These are phyloP conservation scores for Glycine latifolia DNA, from an alignment of 306 rosid species.

Conservation along the genomic window DNA sequence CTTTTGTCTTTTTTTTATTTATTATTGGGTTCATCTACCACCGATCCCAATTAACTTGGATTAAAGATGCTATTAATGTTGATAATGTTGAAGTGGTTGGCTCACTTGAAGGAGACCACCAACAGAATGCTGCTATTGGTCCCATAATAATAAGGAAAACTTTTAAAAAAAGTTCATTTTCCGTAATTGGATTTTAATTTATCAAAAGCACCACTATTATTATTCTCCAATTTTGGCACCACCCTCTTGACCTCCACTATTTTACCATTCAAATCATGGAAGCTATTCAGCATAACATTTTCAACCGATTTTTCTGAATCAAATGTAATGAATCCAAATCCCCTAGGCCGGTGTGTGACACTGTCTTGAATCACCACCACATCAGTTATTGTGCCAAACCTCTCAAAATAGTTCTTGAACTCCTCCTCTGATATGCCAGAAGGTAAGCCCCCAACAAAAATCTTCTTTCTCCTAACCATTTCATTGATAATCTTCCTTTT, in stretches of 20 bases:
- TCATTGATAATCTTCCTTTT: neutral
- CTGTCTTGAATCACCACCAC: neutral
- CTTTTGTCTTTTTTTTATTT: too few relatives aligned
- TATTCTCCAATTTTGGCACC: neutral
- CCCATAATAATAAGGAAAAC: neutral
- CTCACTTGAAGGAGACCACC: too few relatives aligned
- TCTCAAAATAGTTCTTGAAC: neutral
- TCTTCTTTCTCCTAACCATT: neutral
- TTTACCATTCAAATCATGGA: constrained; percentile 17
- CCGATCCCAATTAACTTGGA: too few relatives aligned
- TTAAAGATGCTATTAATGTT: too few relatives aligned
- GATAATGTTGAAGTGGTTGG: too few relatives aligned
- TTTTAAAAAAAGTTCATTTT: neutral
- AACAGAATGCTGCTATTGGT: neutral
- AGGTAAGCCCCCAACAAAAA: constrained; percentile 28
- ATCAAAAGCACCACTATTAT: neutral
- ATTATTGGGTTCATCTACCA: too few relatives aligned
- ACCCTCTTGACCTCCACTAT: constrained; percentile 16
- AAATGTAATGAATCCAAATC: constrained; percentile 16
- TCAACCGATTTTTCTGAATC: constrained; percentile 12
- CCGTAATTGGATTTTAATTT: neutral
- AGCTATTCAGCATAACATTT: neutral
- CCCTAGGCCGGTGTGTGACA: neutral
- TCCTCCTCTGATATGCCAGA: neutral
- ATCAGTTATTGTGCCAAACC: neutral